A percentile compares a stretch with the other conserved stretches of the same genome.
phyloP scores from a whole-genome alignment of 2,329 filamentous ascomycete genomes.

The Nannizziopsis barbatae region DNA sequence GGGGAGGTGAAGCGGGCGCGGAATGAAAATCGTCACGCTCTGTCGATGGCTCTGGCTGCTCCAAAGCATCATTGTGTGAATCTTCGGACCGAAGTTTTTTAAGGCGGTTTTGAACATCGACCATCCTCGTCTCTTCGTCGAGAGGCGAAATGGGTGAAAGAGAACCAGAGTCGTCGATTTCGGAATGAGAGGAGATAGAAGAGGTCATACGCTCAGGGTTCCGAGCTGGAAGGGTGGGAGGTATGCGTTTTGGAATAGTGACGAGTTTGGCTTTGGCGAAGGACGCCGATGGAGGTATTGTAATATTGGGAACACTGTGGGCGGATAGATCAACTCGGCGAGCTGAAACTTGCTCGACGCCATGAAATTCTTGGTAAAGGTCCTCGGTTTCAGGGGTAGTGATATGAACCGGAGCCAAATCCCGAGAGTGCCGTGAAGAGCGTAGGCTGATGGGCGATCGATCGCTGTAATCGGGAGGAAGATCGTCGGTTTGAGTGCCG shows the following conservation, averaged over 20 bases:
- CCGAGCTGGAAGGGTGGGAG: slow-evolving; percentile 62
- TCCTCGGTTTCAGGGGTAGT: background rate
- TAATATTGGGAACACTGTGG: slow-evolving; percentile 45
- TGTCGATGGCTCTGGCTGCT: background rate
- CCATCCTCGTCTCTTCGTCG: slow-evolving; percentile 12
- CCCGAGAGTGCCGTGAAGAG: slow-evolving; percentile 10
- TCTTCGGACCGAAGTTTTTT: slow-evolving; percentile 3
- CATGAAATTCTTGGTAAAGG: background rate
- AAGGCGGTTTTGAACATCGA: slow-evolving; percentile 3
- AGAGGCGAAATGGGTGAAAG: slow-evolving; percentile 10
- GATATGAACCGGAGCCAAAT: background rate
- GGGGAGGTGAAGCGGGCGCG: slow-evolving; percentile 20
- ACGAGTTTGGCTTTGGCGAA: slow-evolving; percentile 71
- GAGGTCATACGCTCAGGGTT: slow-evolving; percentile 44
- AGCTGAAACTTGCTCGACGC: background rate
- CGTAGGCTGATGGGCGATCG: slow-evolving; percentile 9
- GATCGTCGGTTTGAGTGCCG: slow-evolving; percentile 57
- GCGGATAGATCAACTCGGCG: slow-evolving; percentile 17
- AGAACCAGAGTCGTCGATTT: slow-evolving; percentile 1
- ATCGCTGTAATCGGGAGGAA: slow-evolving; percentile 1
- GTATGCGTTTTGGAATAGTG: slow-evolving; percentile 65
- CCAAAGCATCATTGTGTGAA: background rate
- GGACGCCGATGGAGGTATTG: slow-evolving; percentile 51
- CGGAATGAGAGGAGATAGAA: background rate
- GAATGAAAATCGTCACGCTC: slow-evolving; percentile 36